These are phyloP conservation scores for Persicaria maculosa DNA, from an alignment of 148 eudicot species.

Conservation along the genomic window DNA sequence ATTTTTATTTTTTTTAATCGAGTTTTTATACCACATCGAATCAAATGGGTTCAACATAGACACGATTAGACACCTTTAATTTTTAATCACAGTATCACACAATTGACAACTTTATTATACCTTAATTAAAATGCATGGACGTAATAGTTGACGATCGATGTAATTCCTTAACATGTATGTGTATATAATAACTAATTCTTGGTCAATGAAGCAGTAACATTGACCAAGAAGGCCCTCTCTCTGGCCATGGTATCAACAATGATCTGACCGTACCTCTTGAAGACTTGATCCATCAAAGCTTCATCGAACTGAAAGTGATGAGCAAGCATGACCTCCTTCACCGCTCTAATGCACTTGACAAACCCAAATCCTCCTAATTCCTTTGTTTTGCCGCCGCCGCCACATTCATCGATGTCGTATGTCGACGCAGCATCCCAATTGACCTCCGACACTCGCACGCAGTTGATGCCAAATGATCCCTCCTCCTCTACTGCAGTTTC, in stretches of 20 bases:
- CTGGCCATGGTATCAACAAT: conserved; percentile 1
- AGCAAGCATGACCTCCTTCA: conserved; percentile 14
- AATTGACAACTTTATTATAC: too few relatives aligned
- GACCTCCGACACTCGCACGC: not conserved
- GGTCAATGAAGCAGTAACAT: conserved; percentile 8
- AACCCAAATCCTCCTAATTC: not conserved
- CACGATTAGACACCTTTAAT: too few relatives aligned
- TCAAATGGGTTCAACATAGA: too few relatives aligned
- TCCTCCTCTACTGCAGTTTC: not conserved
- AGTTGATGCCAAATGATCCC: conserved; percentile 1
- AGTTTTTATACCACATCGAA: too few relatives aligned
- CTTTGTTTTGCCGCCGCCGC: not conserved
- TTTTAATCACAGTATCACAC: too few relatives aligned
- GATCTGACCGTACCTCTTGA: conserved; percentile 3
- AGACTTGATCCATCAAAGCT: conserved; percentile 1
- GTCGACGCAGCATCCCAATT: conserved; percentile 6
- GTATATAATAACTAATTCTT: too few relatives aligned
- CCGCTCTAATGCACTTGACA: conserved; percentile 18
- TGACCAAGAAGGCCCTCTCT: conserved; percentile 11
- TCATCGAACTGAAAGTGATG: conserved; percentile 9
- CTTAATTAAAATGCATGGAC: too few relatives aligned
- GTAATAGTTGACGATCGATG: too few relatives aligned
- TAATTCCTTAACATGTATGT: too few relatives aligned
- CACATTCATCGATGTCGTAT: not conserved
- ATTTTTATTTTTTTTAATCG: too few relatives aligned